phyloP scores from a whole-genome alignment of 768 basidiomycete species.

The Lentinula aciculospora region DNA sequence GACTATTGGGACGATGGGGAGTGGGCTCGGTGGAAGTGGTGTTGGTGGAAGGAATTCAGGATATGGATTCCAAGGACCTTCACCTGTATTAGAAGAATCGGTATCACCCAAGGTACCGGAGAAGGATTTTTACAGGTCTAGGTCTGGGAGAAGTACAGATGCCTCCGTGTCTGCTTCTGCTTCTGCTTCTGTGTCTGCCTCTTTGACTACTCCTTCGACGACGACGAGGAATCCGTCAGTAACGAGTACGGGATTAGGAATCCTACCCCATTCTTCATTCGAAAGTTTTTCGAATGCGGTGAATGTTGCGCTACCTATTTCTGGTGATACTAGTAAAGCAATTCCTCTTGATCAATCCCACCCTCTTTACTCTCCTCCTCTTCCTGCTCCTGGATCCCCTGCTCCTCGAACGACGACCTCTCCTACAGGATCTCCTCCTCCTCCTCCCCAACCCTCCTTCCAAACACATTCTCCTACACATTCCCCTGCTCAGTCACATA shows the following conservation, averaged over 20 bases:
- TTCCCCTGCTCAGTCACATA: background rate
- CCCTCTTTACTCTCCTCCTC: no score
- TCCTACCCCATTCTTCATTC: background rate
- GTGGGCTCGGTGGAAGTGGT: background rate
- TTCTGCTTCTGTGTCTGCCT: no score
- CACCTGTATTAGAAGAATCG: slow-evolving; percentile 11
- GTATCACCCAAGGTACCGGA: background rate
- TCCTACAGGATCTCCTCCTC: no score
- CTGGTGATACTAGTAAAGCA: no score
- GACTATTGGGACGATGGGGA: slow-evolving; percentile 8
- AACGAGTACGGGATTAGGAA: background rate
- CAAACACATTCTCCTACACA: no score
- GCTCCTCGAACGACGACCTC: background rate
- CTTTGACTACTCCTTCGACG: no score
- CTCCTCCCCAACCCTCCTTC: no score
- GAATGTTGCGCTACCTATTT: background rate
- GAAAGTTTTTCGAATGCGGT: slow-evolving; percentile 2
- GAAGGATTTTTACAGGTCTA: background rate
- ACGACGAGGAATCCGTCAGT: no score
- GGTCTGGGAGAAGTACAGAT: background rate
- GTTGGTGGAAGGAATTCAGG: background rate
- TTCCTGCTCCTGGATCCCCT: no score
- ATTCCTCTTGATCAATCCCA: no score
- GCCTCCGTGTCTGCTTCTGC: no score
- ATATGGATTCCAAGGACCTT: background rate